These are phyloP conservation scores for Naematelia encephala DNA, from an alignment of 768 basidiomycete species.

Conservation along the genomic window DNA sequence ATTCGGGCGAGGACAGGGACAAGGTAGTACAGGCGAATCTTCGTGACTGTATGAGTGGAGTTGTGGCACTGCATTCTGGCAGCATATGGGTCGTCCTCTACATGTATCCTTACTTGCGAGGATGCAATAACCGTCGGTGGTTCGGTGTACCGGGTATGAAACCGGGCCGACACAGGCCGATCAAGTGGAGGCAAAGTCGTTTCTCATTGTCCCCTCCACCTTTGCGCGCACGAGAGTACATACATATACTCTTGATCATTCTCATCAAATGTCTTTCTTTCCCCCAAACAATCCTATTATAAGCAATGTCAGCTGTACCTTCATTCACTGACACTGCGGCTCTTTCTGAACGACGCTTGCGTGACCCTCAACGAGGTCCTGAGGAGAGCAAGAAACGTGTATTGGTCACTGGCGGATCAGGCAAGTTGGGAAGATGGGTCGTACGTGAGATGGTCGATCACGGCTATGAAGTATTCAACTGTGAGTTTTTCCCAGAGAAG, in stretches of 20 bases:
- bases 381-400: conserved; percentile 31
- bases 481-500: no score
- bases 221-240: no score
- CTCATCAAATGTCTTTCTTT: no score
- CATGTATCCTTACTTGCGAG: background rate
- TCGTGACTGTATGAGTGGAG: no score
- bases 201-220: no score
- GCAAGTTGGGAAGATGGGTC: conserved; percentile 39
- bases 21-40: no score
- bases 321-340: conserved; percentile 26
- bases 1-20: conserved; percentile 11
- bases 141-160: background rate
- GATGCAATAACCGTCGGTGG: background rate
- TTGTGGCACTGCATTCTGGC: no score
- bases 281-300: no score
- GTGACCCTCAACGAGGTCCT: conserved; percentile 16
- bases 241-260: no score
- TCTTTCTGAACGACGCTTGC: conserved; percentile 29
- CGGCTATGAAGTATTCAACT: conserved; percentile 40
- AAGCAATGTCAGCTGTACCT: conserved; percentile 9
- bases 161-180: background rate
- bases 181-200: background rate
- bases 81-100: no score
- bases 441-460: conserved; percentile 43
- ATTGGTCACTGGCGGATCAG: conserved; percentile 37